Evolutionary conservation across 1,284 basidiomycete genomes (phyloP).

Genomic region (Wolfiporia cocos): DNA sequence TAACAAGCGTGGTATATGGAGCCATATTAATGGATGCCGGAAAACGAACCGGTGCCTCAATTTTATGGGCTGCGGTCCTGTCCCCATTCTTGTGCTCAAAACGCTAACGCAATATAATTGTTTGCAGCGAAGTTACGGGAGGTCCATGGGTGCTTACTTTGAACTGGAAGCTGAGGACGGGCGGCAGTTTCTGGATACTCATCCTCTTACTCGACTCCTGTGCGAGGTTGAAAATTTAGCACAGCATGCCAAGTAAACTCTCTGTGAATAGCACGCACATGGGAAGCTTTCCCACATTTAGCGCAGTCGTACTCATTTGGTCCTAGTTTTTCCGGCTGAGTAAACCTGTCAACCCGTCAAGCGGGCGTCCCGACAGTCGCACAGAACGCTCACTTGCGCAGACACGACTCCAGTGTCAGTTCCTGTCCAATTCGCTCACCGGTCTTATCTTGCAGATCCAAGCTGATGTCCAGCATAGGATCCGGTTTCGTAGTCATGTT

Average conservation of each 20-base stretch:
- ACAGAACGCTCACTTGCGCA: conserved; percentile 47
- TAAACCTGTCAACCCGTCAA: conserved; percentile 46
- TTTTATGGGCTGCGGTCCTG: conserved; percentile 70
- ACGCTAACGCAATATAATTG: conserved; percentile 44
- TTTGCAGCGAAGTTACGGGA: not conserved
- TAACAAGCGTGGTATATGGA: conserved; percentile 69
- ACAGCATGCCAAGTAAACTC: conserved; percentile 4
- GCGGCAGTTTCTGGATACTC: conserved; percentile 80
- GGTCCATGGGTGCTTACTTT: conserved; percentile 52
- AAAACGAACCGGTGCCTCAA: conserved; percentile 81
- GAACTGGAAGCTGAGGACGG: conserved; percentile 92
- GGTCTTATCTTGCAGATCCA: conserved; percentile 70
- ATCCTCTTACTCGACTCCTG: conserved; percentile 81
- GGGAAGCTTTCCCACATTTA: conserved; percentile 64
- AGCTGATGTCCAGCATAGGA: conserved; percentile 87
- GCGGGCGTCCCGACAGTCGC: conserved; percentile 4
- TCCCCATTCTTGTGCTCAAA: conserved; percentile 86
- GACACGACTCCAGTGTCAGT: conserved; percentile 62
- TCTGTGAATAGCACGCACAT: conserved; percentile 34
- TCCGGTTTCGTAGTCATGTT: conserved; percentile 79
- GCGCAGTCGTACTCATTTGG: conserved; percentile 69
- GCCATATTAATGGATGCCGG: conserved; percentile 85
- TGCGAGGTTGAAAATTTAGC: conserved; percentile 8
- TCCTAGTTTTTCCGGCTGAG: conserved; percentile 69
- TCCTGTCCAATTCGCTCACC: conserved; percentile 37